Conservation (phyloP, 768 basidiomycete species). For the Rhizopogon rudus region DNA sequence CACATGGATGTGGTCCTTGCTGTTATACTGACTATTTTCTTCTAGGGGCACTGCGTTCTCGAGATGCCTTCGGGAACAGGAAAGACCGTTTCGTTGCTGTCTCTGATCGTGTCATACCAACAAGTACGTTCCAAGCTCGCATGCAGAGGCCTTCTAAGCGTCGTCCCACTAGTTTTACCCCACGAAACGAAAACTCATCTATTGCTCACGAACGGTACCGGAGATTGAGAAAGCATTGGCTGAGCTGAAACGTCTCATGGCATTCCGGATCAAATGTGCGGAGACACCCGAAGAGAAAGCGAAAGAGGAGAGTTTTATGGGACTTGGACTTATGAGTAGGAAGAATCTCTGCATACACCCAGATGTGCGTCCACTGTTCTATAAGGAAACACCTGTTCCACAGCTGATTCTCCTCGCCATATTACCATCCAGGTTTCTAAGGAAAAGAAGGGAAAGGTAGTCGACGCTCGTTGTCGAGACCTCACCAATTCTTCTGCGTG, state of each 20-base stretch:
- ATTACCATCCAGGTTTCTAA: conserved; percentile 66
- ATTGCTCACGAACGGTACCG: conserved; percentile 98
- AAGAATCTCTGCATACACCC: conserved; percentile 97
- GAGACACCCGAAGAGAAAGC: conserved; percentile 69
- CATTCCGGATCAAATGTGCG: conserved; percentile 70
- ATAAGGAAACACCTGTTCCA: background rate
- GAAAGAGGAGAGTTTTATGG: conserved; percentile 81
- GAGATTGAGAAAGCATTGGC: conserved; percentile 98
- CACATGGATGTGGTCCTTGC: background rate
- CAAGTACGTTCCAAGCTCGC: conserved; percentile 48
- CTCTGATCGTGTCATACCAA: conserved; percentile 96
- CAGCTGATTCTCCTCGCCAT: background rate
- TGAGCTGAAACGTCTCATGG: conserved; percentile 91
- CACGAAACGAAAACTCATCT: conserved; percentile 89
- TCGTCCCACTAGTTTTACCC: conserved; percentile 71
- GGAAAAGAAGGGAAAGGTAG: conserved; percentile 97
- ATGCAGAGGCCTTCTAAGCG: background rate
- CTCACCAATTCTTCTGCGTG: conserved; percentile 81
- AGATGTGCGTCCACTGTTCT: conserved; percentile 48
- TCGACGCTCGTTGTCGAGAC: conserved; percentile 96
- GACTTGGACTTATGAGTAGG: conserved; percentile 89
- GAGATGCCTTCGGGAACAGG: conserved; percentile 99
- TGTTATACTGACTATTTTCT: conserved; percentile 1
- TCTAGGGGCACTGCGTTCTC: conserved; percentile 95
- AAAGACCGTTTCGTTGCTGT: conserved; percentile 94